phyloP scores from a whole-genome alignment of 345 rosid genomes.

The Leavenworthia alabamica region DNA sequence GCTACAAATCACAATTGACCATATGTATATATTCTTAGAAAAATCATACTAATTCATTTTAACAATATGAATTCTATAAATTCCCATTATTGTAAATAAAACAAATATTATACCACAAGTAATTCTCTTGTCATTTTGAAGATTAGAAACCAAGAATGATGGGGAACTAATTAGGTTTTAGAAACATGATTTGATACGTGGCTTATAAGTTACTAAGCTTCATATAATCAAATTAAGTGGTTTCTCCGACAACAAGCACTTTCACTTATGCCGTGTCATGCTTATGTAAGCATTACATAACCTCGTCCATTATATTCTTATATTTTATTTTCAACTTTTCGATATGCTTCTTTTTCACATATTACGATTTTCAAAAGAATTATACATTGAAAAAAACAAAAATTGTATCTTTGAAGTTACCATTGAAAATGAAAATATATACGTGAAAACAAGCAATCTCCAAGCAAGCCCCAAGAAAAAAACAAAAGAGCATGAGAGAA shows the following conservation, averaged over 20 bases:
- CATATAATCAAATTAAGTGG: constrained; percentile 5
- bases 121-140: background rate
- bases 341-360: background rate
- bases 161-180: background rate
- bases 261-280: constrained; percentile 9
- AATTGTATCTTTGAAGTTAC: background rate
- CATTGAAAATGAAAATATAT: background rate
- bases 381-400: too few relatives aligned
- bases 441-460: constrained; percentile 12
- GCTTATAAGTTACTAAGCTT: constrained; percentile 16
- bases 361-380: background rate
- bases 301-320: background rate
- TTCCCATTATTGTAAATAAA: background rate
- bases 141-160: background rate
- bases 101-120: background rate
- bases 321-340: background rate
- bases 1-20: constrained; percentile 1
- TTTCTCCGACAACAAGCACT: background rate
- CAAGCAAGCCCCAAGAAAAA: constrained; percentile 13
- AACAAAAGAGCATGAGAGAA: constrained; percentile 14
- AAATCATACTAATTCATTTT: constrained; percentile 2
- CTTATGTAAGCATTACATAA: constrained; percentile 1
- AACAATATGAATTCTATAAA: background rate
- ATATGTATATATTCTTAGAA: background rate
- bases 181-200: constrained; percentile 14